Evolutionary conservation across 495 filamentous ascomycete genomes (phyloP), one percentile per base, ranked within the genome.

Genomic region (Xylaria bambusicola): DNA sequence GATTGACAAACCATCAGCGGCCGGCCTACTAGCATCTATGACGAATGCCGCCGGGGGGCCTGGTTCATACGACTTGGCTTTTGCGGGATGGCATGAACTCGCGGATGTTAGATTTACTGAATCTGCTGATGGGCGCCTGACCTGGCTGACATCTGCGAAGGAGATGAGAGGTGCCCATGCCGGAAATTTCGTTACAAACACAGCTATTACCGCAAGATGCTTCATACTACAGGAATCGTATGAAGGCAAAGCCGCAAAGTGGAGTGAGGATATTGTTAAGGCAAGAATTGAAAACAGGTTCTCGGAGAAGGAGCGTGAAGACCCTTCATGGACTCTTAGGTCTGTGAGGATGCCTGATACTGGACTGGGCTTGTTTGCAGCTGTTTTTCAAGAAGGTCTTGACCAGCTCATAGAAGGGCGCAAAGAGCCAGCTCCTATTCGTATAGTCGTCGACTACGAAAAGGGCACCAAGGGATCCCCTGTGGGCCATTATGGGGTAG

Each of bases 281-380:
- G 93, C 93, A 9, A 85, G 86, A 58, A 87, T 97, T 51, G 93
- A 97, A 71, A 88, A 86, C 7, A 82, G 94, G 36, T 93, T 91
- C 65, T 72, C 89, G 2, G 90, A 96, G 63, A 71, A 75, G 23
- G 88, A 94, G 77, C 82, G 92, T 54, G 89, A 97, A 72, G 83
- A 85, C 46, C 80, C 84, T 24, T 86, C 86, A 63, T 96, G 92
- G 91, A 85, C 88, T 23, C 76, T 95, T 10, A 83, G 91, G 21
- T 87, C 83, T 20, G 80, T 88, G 42, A 79, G 77, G 47, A 78
- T 83, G 58, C 72, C 78, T 2, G 77, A 83, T 27, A 86, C 79
- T 46, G 84, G 81, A 54, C 72, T 93, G 18, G 84, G 81, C 36
- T 72, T 96, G 20, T 79, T 92, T 54, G 84, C 88, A 3, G 88